phyloP scores from a whole-genome alignment of 2,329 filamentous ascomycete genomes.

The Fusarium mangiferae region DNA sequence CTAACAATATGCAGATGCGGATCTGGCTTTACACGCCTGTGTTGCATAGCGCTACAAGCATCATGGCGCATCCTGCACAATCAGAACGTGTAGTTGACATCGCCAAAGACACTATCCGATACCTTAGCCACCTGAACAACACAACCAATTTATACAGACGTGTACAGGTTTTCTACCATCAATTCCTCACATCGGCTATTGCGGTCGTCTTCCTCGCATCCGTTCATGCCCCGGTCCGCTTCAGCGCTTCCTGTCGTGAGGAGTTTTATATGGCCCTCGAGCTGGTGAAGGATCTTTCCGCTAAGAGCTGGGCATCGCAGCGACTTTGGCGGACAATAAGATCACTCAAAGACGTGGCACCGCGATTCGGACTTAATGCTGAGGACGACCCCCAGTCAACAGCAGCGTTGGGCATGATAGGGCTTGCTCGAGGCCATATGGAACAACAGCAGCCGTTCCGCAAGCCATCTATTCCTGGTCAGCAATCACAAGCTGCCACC shows the following conservation, averaged over 20 bases:
- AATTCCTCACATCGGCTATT: constrained; percentile 79
- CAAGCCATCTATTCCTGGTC: constrained; percentile 42
- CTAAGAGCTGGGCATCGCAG: constrained; percentile 76
- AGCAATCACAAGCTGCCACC: constrained; percentile 37
- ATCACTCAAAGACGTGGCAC: constrained; percentile 76
- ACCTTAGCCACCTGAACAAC: constrained; percentile 76
- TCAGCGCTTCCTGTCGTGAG: constrained; percentile 73
- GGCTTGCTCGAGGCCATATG: constrained; percentile 57
- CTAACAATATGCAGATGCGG: constrained; percentile 65
- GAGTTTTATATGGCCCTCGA: constrained; percentile 85
- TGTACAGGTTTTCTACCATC: constrained; percentile 82
- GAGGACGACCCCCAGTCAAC: constrained; percentile 62
- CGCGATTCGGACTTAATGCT: constrained; percentile 69
- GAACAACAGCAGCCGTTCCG: constrained; percentile 45
- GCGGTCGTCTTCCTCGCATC: constrained; percentile 81
- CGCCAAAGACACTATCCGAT: constrained; percentile 80
- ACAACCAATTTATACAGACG: constrained; percentile 77
- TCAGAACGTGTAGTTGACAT: constrained; percentile 80
- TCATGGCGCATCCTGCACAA: constrained; percentile 77
- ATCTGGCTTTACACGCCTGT: constrained; percentile 90
- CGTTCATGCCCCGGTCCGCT: constrained; percentile 77
- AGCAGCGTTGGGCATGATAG: constrained; percentile 66
- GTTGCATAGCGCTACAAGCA: constrained; percentile 84
- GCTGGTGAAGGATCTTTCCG: constrained; percentile 76
- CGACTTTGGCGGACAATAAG: constrained; percentile 78